Conservation (phyloP, 257 asterid species). For the Gentiana dahurica region DNA sequence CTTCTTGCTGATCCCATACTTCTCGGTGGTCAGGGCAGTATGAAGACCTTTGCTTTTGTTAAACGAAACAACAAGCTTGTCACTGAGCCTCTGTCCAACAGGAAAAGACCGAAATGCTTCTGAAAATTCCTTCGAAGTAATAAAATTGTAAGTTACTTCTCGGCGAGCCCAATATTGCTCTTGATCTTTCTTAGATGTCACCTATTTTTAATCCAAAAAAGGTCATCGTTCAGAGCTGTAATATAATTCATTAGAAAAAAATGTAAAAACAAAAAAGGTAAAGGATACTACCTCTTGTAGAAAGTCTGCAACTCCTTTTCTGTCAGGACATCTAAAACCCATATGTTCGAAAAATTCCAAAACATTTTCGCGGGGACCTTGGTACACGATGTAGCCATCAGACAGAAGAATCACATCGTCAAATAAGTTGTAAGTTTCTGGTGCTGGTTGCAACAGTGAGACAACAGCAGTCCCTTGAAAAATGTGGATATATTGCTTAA, state of each 20-base stretch:
- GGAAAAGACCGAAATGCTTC: constrained; percentile 17
- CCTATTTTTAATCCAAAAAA: constrained; percentile 7
- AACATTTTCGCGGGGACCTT: constrained; percentile 69
- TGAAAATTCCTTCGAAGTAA: constrained; percentile 7
- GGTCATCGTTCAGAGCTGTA: not conserved
- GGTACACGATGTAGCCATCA: constrained; percentile 80
- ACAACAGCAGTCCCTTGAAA: constrained; percentile 61
- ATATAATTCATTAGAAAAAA: not conserved
- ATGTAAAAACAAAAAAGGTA: not conserved
- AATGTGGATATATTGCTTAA: constrained; percentile 55
- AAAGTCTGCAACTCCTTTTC: constrained; percentile 86
- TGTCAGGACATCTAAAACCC: constrained; percentile 78
- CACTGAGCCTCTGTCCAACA: constrained; percentile 10
- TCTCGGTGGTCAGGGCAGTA: constrained; percentile 11
- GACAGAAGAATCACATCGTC: constrained; percentile 75
- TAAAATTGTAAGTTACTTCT: constrained; percentile 10
- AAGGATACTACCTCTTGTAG: constrained; percentile 13
- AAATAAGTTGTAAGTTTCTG: constrained; percentile 79
- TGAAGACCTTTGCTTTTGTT: constrained; percentile 12
- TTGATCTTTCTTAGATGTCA: constrained; percentile 20
- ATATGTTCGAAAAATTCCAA: constrained; percentile 43
- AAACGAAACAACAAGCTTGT: constrained; percentile 15
- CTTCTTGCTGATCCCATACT: constrained; percentile 11
- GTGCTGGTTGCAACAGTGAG: constrained; percentile 86
- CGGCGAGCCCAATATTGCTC: constrained; percentile 12